Conservation (phyloP, 305 asterid species). For the Caryopteris hybrid region DNA sequence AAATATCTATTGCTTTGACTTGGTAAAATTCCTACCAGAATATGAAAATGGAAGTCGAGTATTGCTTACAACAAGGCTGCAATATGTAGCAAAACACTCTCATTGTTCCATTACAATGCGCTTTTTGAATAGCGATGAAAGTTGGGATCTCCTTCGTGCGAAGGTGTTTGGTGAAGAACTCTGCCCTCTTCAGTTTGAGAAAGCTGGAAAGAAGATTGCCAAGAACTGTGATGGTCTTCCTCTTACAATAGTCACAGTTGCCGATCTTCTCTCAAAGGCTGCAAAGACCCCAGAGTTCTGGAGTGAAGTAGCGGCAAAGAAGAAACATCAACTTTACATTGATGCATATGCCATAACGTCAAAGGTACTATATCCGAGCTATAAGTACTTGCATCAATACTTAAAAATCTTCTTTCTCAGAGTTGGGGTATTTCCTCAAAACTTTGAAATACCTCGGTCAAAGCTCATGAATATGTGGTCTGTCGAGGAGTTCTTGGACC, state of each 20-base stretch:
- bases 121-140: constrained; percentile 3
- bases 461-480: constrained; percentile 15
- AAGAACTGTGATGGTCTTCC: constrained; percentile 19
- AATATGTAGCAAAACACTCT: too few relatives aligned
- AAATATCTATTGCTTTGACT: too few relatives aligned
- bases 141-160: constrained; percentile 16
- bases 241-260: constrained; percentile 6
- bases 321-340: not conserved
- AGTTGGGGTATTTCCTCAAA: constrained; percentile 27
- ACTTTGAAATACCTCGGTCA: not conserved
- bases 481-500: constrained; percentile 22
- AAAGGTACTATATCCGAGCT: not conserved
- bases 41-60: too few relatives aligned
- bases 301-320: not conserved
- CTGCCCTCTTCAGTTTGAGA: constrained; percentile 8
- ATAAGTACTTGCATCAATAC: not conserved
- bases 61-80: too few relatives aligned
- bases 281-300: constrained; percentile 9
- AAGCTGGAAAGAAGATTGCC: constrained; percentile 16
- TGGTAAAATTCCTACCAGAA: too few relatives aligned
- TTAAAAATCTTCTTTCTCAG: not conserved
- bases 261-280: not conserved
- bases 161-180: constrained; percentile 4
- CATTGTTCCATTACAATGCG: not conserved
- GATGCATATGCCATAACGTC: not conserved